Conservation (phyloP, 192 early-diverging fungal species). For the Fimicolochytrium jonesii region DNA sequence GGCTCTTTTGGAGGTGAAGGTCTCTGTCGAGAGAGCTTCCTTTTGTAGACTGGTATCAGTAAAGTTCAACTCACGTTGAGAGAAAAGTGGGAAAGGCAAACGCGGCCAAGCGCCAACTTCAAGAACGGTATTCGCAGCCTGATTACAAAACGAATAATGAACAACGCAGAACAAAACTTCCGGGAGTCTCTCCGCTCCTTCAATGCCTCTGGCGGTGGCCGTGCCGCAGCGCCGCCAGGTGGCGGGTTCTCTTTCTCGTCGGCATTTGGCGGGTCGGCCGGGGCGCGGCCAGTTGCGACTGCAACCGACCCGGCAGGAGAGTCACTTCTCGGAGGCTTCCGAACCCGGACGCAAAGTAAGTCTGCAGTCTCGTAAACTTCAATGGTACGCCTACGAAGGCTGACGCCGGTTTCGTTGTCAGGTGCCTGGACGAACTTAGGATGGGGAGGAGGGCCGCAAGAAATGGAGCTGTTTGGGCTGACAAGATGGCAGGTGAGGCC, state of each 20-base stretch:
- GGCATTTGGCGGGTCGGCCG: not conserved
- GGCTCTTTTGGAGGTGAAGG: too few relatives aligned
- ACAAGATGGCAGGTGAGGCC: constrained; percentile 33
- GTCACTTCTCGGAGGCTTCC: constrained; percentile 33
- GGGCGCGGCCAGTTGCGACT: not conserved
- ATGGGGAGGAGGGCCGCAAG: constrained; percentile 16
- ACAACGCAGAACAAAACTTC: constrained; percentile 19
- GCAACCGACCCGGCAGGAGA: constrained; percentile 22
- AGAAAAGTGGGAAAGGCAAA: too few relatives aligned
- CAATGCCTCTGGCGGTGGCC: constrained; percentile 17
- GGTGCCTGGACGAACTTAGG: constrained; percentile 35
- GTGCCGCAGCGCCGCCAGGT: not conserved
- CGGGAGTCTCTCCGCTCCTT: constrained; percentile 27
- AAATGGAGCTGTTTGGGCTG: constrained; percentile 42
- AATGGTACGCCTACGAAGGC: not conserved
- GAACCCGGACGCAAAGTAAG: constrained; percentile 33
- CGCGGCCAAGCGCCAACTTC: too few relatives aligned
- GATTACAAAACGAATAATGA: too few relatives aligned
- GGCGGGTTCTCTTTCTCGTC: not conserved
- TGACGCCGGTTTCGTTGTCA: not conserved
- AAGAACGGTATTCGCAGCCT: too few relatives aligned
- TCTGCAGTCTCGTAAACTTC: not conserved
- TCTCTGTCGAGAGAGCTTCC: too few relatives aligned
- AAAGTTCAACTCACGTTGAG: too few relatives aligned
- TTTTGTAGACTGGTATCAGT: too few relatives aligned